Evolutionary conservation across 306 rosid species (phyloP), one percentile per base, ranked within the genome.

Genomic region (Canavalia gladiata): DNA sequence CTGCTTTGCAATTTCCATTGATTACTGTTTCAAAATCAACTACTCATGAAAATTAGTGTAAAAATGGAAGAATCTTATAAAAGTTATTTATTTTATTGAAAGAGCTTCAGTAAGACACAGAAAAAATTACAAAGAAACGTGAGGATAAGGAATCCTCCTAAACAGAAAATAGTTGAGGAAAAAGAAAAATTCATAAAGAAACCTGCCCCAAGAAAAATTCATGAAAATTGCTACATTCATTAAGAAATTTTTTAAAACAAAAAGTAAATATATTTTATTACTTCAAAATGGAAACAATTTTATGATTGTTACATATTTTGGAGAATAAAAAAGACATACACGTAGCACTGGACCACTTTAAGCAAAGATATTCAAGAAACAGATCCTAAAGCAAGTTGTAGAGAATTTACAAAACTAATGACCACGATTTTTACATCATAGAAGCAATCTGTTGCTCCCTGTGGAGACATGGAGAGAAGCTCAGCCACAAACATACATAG

Each of bases 11-110:
- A 37, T 18, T 54, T 72, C 77, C 50, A 58, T 35, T 54, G n/a
- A 41, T 18, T 54, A 54, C 64, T 52, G 51, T 37, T 54, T 72
- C 50, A 72, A 72, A 72, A 52, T 37, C 64, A 35, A 37, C 65
- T 2, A 52, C 33, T 34, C 50, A 35, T 1, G 0, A 49, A 29
- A 47, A 69, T 7, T 43, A 30, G 31, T 6, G 7, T 9, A 49
- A 72, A 18, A 35, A 8, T 18, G 25, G 2, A 34, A 37, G 4
- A 63, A 4, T 31, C 30, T 12, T 29, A 29, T 52, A 66, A 56
- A 37, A 37, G 41, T 4, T 4, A 2, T 37, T 37, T 37, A 4
- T 34, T 59, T 59, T 31, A 59, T 8, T 59, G 31, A 13, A 65
- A 63, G 30, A 35, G 35, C 4, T 37, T 37, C 69, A 63, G 5